Base-by-base conservation (phyloP, 2,329 filamentous ascomycete species). In the Fusarium haematococcum region DNA sequence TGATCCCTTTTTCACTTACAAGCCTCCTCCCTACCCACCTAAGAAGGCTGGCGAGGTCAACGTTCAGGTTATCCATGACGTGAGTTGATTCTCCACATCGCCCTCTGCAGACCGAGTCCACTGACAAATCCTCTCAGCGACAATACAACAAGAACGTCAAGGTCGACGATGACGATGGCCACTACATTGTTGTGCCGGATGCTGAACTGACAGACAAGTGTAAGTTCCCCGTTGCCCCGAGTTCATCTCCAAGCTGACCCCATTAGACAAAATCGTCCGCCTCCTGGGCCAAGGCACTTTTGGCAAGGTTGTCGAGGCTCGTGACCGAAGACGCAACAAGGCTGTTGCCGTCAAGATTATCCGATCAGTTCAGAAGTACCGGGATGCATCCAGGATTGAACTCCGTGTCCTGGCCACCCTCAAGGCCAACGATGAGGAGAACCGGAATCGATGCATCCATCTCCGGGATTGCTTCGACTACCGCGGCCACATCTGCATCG, bases 391-490 rank as follows among this genome's bases (percentile, higher is more conserved):
- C 10, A 91, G 95, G 74, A 99, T 99, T 78, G 97, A 99, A 82
- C 87, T 99, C 39, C 91, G 97, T 70, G 97, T 99, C 5, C 86
- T 99, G 14, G 95, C 95, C 67, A 99, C 97, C 0, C 87, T 99
- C 56, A 93, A 95, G 75, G 94, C 94, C 50, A 98, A 98, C 81
- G 97, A 99, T 81, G 91, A 92, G 69, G 90, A 93, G 75, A 98
- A 99, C 83, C 91, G 95, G 68, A 98, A 99, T 82, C 93, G 96
- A 75, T 99, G 97, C 85, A 99, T 99, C 75, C 97, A 99, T 82
- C 87, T 99, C 45, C 91, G 95, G 45, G 97, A 99, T 79, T 98
- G 95, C 83, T 99, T 99, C 84, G 97, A 99, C 84, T 99, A 94
- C 85, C 91, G 95, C 57, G 97, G 97, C 67, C 97, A 99, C 81